Conservation (phyloP, 1,284 basidiomycete species). For the Austroboletus olivaceoglutinosus region DNA sequence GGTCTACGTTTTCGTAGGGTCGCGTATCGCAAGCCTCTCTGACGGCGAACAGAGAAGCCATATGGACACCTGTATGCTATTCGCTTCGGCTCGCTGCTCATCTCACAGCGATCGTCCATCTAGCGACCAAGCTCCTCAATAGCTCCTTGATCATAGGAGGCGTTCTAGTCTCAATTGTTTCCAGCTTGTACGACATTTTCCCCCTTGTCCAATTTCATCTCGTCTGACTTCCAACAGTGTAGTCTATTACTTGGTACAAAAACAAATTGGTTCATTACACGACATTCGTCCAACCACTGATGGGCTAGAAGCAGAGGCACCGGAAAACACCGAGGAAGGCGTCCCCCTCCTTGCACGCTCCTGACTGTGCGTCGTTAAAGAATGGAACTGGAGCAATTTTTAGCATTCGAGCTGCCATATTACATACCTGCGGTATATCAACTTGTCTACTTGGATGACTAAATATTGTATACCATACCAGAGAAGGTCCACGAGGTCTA, state of each 20-base stretch:
- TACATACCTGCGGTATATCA: conserved; percentile 1
- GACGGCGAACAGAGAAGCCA: conserved; percentile 70
- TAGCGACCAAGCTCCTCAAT: conserved; percentile 68
- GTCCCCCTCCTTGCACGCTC: conserved; percentile 51
- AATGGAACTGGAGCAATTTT: not conserved
- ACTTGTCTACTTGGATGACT: not conserved
- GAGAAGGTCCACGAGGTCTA: conserved; percentile 29
- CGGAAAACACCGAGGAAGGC: conserved; percentile 63
- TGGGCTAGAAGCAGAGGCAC: conserved; percentile 56
- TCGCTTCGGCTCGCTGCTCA: not conserved
- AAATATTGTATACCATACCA: conserved; percentile 6
- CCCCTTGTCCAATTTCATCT: not conserved
- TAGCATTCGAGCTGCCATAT: not conserved
- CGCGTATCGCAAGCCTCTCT: conserved; percentile 68
- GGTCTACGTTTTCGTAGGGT: conserved; percentile 76
- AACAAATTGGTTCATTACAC: conserved; percentile 56
- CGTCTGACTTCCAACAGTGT: conserved; percentile 41
- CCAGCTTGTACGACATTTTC: conserved; percentile 58
- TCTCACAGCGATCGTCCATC: conserved; percentile 11
- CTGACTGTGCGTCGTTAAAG: not conserved
- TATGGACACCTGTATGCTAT: conserved; percentile 56
- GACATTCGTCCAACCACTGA: conserved; percentile 50
- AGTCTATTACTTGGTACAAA: conserved; percentile 61
- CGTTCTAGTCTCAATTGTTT: conserved; percentile 50
- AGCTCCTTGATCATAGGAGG: conserved; percentile 56